Conservation (phyloP, 73 alveolate species). For the Durusdinium trenchii region DNA sequence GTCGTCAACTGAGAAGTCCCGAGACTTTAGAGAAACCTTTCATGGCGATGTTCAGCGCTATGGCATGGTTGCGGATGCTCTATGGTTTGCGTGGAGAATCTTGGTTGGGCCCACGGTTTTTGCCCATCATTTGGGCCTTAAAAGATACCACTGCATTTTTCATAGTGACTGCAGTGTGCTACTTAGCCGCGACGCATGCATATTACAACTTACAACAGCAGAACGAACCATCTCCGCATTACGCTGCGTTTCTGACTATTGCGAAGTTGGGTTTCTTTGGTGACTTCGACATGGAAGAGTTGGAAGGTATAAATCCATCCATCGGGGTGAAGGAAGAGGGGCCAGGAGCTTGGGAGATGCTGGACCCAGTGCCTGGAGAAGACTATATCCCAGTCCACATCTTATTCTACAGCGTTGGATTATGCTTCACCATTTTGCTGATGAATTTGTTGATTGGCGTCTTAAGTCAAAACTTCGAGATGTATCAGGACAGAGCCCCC, state of each 20-base stretch:
- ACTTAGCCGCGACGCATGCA: slow-evolving; percentile 32
- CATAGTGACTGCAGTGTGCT: background rate
- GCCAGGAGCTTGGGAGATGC: background rate
- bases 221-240: background rate
- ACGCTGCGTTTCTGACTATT: background rate
- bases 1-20: background rate
- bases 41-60: background rate
- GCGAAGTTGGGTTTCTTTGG: background rate
- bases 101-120: slow-evolving; percentile 24
- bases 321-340: background rate
- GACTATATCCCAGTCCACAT: background rate
- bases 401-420: background rate
- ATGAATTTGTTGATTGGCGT: slow-evolving; percentile 36
- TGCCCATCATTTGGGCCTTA: background rate
- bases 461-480: background rate
- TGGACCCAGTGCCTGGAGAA: background rate
- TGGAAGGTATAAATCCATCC: background rate
- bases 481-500: background rate
- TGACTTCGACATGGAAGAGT: background rate
- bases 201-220: background rate
- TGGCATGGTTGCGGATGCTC: background rate
- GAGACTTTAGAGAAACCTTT: slow-evolving; percentile 11
- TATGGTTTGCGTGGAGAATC: slow-evolving; percentile 19
- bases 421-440: background rate
- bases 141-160: slow-evolving; percentile 8